Evolutionary conservation across 371 early-diverging fungal species (phyloP).

Genomic region (Mucor indicus): DNA sequence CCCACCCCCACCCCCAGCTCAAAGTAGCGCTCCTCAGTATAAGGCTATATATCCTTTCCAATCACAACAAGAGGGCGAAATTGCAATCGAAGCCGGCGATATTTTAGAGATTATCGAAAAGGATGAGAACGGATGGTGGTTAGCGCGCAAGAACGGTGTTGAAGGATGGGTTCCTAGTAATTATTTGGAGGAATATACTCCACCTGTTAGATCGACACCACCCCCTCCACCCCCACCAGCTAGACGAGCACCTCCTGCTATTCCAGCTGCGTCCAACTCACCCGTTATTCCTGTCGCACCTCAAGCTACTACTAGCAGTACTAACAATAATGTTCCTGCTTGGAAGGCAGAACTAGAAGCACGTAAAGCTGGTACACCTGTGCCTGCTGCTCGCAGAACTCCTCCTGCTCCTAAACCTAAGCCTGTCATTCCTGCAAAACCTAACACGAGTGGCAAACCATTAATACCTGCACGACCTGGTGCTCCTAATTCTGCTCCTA

Average conservation of each 20-base stretch:
- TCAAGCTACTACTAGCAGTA: neutral
- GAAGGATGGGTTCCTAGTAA: constrained; percentile 88
- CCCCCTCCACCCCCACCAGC: constrained; percentile 33
- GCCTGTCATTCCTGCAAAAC: constrained; percentile 49
- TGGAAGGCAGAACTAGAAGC: constrained; percentile 47
- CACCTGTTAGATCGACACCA: constrained; percentile 19
- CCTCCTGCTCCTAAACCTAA: constrained; percentile 51
- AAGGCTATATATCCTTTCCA: constrained; percentile 48
- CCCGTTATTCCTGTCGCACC: neutral
- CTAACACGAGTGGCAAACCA: constrained; percentile 41
- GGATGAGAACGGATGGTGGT: constrained; percentile 83
- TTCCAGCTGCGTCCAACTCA: too few relatives aligned
- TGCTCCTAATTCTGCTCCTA: constrained; percentile 22
- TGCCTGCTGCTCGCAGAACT: constrained; percentile 47
- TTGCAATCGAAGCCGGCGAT: constrained; percentile 65
- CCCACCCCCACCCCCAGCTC: neutral
- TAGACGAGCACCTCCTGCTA: neutral
- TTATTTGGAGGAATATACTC: constrained; percentile 60
- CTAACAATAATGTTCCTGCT: neutral
- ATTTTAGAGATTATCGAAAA: constrained; percentile 73
- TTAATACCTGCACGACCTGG: constrained; percentile 48
- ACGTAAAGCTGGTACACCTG: constrained; percentile 37
- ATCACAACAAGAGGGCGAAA: constrained; percentile 61
- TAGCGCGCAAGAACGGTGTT: constrained; percentile 65
- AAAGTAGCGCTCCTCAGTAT: neutral